Base-by-base conservation (phyloP, 106 monocot genomes). In the Dendrobium catenatum region DNA sequence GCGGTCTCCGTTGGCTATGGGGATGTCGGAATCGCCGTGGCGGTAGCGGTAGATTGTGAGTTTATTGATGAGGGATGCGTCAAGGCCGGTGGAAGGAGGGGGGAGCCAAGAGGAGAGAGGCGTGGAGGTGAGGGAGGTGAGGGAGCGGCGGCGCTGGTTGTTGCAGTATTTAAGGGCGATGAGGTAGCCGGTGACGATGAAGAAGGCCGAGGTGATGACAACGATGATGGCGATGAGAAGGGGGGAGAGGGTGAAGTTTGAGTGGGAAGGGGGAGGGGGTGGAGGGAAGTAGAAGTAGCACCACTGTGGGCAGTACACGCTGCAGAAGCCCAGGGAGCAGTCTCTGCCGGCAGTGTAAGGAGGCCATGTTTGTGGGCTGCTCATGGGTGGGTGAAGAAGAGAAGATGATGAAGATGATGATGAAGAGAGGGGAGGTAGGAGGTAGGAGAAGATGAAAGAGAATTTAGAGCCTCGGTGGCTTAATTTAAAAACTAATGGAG, bases 181-280 rank as follows among this genome's bases (percentile, higher is more conserved):
- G 86, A 88, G 68, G 91, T 95, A 93, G 88, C 90, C 93, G 76
- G 68, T 74, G 80, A 91, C 75, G 42, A 95, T 80, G 74, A 95
- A 86, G 82, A 95, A 79, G 66, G 91, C 90, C 54, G 84, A 79
- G 27, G 89, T 87, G 61, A 92, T 89, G 80, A 95, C 79, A 20
- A 91, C 91, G 81, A 95, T 93, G 88, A 99, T 88, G 74, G 90
- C 88, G 79, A 99, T 93, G 64, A 99, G 87, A 7, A 95, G 88
- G 2, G 99, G 99, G 3, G 95, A 93, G 80, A 95, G 82, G 84
- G 75, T 27, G 26, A 88, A n/a, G 33, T 49, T 29, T 58, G 72
- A 72, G 73, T 82, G 67, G 61, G 40, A 40, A 47, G 77, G 44
- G 0, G 93, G 86, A 0, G 90, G 93, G 8, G 93, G 90, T 0